Evolutionary conservation across 2,329 filamentous ascomycete species (phyloP), one percentile per base, ranked within the genome.

Genomic region (Biscogniauxia mediterranea): DNA sequence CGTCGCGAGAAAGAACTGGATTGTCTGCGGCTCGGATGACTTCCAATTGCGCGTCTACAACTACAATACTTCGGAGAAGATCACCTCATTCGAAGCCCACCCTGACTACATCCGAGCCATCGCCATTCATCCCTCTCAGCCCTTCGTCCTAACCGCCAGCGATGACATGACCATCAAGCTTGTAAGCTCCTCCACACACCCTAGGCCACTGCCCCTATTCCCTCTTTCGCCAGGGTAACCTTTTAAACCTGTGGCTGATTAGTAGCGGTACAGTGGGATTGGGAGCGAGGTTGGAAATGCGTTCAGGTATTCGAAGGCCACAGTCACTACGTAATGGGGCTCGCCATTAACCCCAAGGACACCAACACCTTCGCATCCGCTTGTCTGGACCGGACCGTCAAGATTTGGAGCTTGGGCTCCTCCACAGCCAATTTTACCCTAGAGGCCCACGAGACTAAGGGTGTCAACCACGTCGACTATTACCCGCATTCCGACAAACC

Each of bases 51-150:
- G 94, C 70, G 91, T 96, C 66, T 96, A 97, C 85, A 98, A 99
- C 82, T 99, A 98, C 85, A 98, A 99, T 81, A 99, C 95, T 58
- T 96, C 92, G 63, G 95, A 99, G 80, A 98, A 97, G 85, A 95
- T 98, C 73, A 94, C 93, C 58, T 91, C 91, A 17, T 98, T 97
- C 78, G 94, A 98, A 80, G 94, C 93, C 56, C 95, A 99, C 76
- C 95, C 95, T 63, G 95, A 99, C 78, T 99, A 99, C 75, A 98
- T 99, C 75, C 91, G 95, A 71, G 93, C 95, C 56, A 97, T 99
- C 70, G 92, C 89, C 66, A 92, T 99, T 46, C 95, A 99, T 76
- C 95, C 95, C 6, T 93, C 93, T 52, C 93, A 97, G 74, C 93
- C 95, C 1, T 98, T 97, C 73, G 92, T 98, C 57, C 83, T 99